Percentiles rank a stretch among this genome's conserved stretches.
These are phyloP conservation scores for Fusarium torulosum DNA, from an alignment of 2,329 filamentous ascomycete genomes.

Conservation along the genomic window DNA sequence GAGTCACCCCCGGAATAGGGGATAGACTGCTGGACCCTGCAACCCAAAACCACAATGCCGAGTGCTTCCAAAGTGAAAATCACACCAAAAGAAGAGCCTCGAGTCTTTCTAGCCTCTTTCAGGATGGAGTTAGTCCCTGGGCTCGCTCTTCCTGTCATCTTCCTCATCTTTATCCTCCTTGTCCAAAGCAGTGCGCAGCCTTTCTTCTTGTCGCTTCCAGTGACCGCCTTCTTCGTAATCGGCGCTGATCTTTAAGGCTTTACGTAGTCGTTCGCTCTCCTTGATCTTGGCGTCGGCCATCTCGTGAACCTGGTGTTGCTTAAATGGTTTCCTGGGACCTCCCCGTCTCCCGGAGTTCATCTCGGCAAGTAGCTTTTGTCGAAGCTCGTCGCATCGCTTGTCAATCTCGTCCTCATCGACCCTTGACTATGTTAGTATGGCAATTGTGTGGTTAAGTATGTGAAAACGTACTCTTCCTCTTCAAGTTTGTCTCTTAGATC, in stretches of 20 bases:
- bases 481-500: constrained; percentile 92
- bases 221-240: constrained; percentile 89
- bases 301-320: constrained; percentile 95
- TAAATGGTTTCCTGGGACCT: constrained; percentile 70
- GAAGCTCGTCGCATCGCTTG: constrained; percentile 60
- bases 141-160: constrained; percentile 52
- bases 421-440: constrained; percentile 56
- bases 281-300: constrained; percentile 95
- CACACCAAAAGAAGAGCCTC: not conserved
- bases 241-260: constrained; percentile 86
- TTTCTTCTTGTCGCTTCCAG: constrained; percentile 86
- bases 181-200: constrained; percentile 61
- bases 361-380: constrained; percentile 57
- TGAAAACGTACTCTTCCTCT: constrained; percentile 77
- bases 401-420: constrained; percentile 94
- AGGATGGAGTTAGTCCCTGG: constrained; percentile 21
- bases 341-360: constrained; percentile 52
- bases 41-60: not conserved
- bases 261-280: constrained; percentile 89
- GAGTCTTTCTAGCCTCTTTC: not conserved
- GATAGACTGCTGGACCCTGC: not conserved
- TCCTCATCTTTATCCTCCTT: constrained; percentile 55
- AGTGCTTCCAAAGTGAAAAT: no score
- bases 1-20: not conserved
- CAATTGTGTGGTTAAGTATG: not conserved